phyloP scores from a whole-genome alignment of 768 basidiomycete genomes.

The Ephemerocybe angulata region DNA sequence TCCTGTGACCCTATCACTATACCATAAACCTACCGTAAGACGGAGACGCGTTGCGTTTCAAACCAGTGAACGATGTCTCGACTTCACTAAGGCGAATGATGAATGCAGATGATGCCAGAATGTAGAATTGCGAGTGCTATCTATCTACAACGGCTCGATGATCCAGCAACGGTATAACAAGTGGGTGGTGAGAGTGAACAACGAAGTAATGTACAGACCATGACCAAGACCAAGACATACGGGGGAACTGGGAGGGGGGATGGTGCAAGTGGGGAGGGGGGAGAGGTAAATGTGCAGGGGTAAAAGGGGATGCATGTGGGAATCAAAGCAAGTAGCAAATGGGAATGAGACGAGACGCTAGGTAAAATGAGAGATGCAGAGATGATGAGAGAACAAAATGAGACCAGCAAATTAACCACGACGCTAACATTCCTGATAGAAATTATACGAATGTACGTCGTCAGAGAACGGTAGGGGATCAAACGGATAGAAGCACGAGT shows the following conservation, averaged over 20 bases:
- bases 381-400: slow-evolving; percentile 24
- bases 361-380: slow-evolving; percentile 18
- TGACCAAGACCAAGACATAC: background rate
- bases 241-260: slow-evolving; percentile 1
- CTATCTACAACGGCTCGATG: slow-evolving; percentile 4
- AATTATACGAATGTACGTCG: slow-evolving; percentile 47
- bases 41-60: too few species aligned
- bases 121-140: background rate
- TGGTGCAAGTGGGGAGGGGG: background rate
- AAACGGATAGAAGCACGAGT: slow-evolving; percentile 42
- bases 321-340: too few species aligned
- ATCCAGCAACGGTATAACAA: slow-evolving; percentile 1
- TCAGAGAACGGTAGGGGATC: slow-evolving; percentile 70
- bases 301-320: too few species aligned
- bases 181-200: background rate
- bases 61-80: too few species aligned
- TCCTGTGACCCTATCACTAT: background rate
- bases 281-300: background rate
- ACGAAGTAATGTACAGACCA: too few species aligned
- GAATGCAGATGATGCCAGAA: too few species aligned
- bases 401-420: slow-evolving; percentile 23
- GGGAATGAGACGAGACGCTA: slow-evolving; percentile 10
- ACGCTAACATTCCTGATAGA: slow-evolving; percentile 63
- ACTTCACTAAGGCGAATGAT: too few species aligned
- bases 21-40: background rate